A percentile compares a stretch with the other conserved stretches of the same genome.
Evolutionary conservation across 306 rosid genomes (phyloP).

Genomic region (Fagus sylvatica): DNA sequence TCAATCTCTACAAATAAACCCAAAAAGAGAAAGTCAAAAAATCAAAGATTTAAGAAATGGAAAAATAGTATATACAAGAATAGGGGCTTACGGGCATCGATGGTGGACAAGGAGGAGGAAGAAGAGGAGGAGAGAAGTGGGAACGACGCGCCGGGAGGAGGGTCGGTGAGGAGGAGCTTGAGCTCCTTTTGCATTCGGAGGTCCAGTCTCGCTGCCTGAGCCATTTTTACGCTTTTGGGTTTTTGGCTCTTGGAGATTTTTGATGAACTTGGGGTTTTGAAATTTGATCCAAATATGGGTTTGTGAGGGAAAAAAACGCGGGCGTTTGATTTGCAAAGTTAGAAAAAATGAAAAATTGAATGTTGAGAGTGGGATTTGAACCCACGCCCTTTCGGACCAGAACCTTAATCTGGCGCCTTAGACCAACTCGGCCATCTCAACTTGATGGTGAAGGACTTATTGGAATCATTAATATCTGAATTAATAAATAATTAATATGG

Average conservation of each 20-base stretch:
- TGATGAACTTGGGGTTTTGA: not conserved
- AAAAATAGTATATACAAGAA: not conserved
- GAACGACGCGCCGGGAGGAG: constrained; percentile 41
- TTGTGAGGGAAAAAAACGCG: no score
- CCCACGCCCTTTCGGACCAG: constrained; percentile 48
- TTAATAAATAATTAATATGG: no score
- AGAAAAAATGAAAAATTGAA: not conserved
- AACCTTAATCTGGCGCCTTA: no score
- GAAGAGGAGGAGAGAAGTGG: constrained; percentile 22
- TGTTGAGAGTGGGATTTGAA: constrained; percentile 43
- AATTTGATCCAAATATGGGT: not conserved
- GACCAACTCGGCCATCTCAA: constrained; percentile 29
- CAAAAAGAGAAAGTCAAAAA: not conserved
- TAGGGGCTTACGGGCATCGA: constrained; percentile 33
- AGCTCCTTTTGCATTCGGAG: constrained; percentile 50
- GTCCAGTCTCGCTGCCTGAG: constrained; percentile 44
- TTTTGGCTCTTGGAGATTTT: not conserved
- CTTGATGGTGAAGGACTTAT: no score
- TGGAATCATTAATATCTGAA: no score
- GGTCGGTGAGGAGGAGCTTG: constrained; percentile 47
- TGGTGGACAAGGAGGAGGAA: constrained; percentile 25
- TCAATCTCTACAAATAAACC: constrained; percentile 17
- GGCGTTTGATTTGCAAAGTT: no score
- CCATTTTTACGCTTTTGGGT: constrained; percentile 21
- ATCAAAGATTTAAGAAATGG: not conserved